Conservation (phyloP, 148 eudicot genomes). For the Dysphania ambrosioides region DNA sequence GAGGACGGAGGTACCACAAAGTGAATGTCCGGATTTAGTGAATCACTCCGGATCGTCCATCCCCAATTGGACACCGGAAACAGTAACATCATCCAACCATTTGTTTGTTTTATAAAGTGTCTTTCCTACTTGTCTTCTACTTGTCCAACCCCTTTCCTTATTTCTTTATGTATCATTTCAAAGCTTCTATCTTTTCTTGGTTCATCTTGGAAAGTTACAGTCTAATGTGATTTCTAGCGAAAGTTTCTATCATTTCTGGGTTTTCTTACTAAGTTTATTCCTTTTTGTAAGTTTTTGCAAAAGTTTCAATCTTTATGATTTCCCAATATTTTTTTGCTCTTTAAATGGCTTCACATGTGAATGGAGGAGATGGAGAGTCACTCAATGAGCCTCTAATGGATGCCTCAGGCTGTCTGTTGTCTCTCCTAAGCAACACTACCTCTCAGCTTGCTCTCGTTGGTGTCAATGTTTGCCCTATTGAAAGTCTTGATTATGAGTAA, state of each 20-base stretch:
- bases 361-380: slow-evolving; percentile 38
- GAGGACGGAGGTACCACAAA: no score
- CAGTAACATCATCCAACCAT: no score
- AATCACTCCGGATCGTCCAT: no score
- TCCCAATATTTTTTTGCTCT: no score
- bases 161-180: background rate
- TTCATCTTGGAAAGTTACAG: no score
- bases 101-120: background rate
- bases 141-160: background rate
- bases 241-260: background rate
- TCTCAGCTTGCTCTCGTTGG: slow-evolving; percentile 85
- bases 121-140: slow-evolving; percentile 1
- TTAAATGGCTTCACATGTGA: slow-evolving; percentile 18
- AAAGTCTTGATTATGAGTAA: slow-evolving; percentile 85
- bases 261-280: background rate
- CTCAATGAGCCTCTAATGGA: slow-evolving; percentile 27
- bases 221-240: no score
- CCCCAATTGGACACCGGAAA: no score
- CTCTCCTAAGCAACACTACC: slow-evolving; percentile 43
- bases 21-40: no score
- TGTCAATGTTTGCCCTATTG: slow-evolving; percentile 66
- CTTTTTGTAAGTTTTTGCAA: background rate
- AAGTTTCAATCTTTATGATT: no score
- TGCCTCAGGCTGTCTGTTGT: slow-evolving; percentile 22
- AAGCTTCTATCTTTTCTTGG: background rate